Conservation (phyloP, 805 yeast genomes). For the Candida sonorensis region DNA sequence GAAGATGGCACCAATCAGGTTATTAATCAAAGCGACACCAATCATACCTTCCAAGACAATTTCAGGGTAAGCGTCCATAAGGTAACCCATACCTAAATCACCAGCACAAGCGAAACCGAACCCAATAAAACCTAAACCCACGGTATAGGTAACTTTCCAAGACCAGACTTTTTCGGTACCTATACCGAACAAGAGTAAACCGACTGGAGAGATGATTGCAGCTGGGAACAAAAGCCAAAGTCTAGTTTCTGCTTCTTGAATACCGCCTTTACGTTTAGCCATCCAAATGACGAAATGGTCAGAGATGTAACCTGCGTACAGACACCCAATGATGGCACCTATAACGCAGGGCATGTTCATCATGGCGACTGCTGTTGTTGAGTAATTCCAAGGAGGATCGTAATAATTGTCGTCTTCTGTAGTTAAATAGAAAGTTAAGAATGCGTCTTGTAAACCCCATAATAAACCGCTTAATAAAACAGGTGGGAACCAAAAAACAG, state of each 20-base stretch:
- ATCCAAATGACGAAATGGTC: conserved; percentile 56
- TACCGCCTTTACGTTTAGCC: conserved; percentile 54
- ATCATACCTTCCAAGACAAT: conserved; percentile 68
- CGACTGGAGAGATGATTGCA: conserved; percentile 52
- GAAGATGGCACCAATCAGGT: conserved; percentile 57
- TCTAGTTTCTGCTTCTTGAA: conserved; percentile 61
- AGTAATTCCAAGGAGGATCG: conserved; percentile 59
- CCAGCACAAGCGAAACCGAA: conserved; percentile 68
- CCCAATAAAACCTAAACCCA: conserved; percentile 59
- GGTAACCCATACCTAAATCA: conserved; percentile 60
- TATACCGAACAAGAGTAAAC: conserved; percentile 58
- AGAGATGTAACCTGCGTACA: conserved; percentile 54
- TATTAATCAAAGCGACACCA: conserved; percentile 59
- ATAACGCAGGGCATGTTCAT: conserved; percentile 69
- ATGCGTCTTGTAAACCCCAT: conserved; percentile 79
- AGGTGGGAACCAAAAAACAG: conserved; percentile 59
- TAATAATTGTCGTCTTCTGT: conserved; percentile 64
- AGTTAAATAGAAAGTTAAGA: conserved; percentile 66
- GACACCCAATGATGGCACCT: conserved; percentile 62
- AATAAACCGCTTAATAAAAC: conserved; percentile 60
- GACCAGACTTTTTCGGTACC: conserved; percentile 52
- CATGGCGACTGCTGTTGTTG: conserved; percentile 60
- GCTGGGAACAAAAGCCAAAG: conserved; percentile 51
- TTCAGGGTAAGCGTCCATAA: conserved; percentile 65
- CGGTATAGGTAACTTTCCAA: conserved; percentile 45